Percentiles rank a stretch among this genome's conserved stretches.
These are phyloP conservation scores for Wickerhamiella azyma DNA, from an alignment of 805 yeast genomes.

Conservation along the genomic window DNA sequence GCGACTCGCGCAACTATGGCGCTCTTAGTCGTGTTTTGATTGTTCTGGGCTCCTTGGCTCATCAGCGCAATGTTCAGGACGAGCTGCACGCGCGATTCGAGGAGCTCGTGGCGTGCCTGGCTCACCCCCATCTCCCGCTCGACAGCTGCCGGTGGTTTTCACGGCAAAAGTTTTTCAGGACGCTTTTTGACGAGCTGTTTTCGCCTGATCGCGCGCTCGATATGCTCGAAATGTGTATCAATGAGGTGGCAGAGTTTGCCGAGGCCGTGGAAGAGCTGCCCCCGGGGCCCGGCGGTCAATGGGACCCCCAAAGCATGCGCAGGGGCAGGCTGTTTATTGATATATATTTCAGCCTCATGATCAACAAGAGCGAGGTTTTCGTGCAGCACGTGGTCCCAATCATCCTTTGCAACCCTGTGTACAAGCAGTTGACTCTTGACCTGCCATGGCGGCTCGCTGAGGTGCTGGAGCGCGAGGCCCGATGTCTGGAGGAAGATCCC, in stretches of 20 bases:
- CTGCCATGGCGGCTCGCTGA: neutral
- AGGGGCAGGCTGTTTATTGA: neutral
- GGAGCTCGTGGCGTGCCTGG: neutral
- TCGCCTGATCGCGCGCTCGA: neutral
- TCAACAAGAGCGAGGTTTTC: neutral
- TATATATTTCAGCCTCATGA: neutral
- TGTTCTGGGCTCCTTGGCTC: neutral
- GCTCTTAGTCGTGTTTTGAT: neutral
- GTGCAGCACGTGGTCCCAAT: neutral
- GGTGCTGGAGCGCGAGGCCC: neutral
- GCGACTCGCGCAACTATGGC: neutral
- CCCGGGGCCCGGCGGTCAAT: neutral
- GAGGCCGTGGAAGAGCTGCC: too few relatives aligned
- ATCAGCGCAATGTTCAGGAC: neutral
- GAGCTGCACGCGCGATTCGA: neutral
- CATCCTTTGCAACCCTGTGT: neutral
- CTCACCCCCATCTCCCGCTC: neutral
- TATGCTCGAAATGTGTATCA: neutral
- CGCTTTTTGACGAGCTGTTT: neutral
- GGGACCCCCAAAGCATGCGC: neutral
- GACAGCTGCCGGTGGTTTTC: neutral
- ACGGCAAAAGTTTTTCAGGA: neutral
- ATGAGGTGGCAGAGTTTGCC: neutral
- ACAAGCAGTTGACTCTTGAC: neutral
- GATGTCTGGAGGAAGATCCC: neutral